Base-by-base conservation (phyloP, 306 rosid species). In the Rubus parviflorus region DNA sequence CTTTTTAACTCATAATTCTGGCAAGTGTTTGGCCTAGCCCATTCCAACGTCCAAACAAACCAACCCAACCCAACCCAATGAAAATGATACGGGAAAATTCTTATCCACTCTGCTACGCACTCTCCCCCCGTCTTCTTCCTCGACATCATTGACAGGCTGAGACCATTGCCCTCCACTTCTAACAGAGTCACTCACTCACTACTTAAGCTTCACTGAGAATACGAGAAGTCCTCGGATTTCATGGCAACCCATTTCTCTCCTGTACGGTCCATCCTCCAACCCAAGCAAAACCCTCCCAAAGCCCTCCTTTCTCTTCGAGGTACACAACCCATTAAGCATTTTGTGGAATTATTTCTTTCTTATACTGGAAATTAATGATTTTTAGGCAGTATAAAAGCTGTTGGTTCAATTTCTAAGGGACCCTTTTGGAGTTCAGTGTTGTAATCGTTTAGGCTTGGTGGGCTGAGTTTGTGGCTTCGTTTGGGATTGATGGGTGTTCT, bases 221-320 rank as follows among this genome's bases (percentile, higher is more conserved):
- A 25, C 19, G 19, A 42, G 25, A 2, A 63, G 25, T 14, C 13
- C 7, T 68, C 71, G 52, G 77, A 75, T 65, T 82, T 82, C 83
- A 92, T 95, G 97, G 97, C 97, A 76, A 75, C 94, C 46, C 70
- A 88, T 20, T 84, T 87, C 87, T 86, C 91, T 77, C 81, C 86
- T 4, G 74, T 82, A 37, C 92, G 97, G 15, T 87, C 88, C 60
- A 51, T 83, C 72, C 42, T 95, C 78, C 88, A 85, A 69, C 81
- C 81, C 69, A 81, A 17, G 45, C 85, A 70, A 70, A 82, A 79
- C 75, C 84, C 90, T 79, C 66, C 82, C 63, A 83, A 83, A 84
- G 38, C 79, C 79, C 43, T 78, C 58, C 37, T 78, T 62, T 78
- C 87, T 72, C 25, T 85, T 58, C 86, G 81, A 70, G 90, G 90